phyloP scores from a whole-genome alignment of 345 rosid species.

The Diplotaxis tenuifolia region DNA sequence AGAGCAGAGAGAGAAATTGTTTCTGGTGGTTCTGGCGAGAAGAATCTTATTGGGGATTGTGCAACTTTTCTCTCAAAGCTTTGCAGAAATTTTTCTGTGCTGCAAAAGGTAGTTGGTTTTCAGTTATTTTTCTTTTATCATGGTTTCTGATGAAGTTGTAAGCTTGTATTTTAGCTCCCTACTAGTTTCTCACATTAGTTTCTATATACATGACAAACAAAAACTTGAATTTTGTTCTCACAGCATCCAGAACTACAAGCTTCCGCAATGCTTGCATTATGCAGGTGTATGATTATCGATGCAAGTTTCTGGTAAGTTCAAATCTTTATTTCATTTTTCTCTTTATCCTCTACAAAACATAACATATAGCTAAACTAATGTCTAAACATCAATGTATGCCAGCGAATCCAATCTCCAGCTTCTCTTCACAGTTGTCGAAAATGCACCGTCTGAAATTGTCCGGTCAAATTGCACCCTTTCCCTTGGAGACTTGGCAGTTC shows the following conservation, averaged over 20 bases:
- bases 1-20: slow-evolving; percentile 88
- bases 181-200: slow-evolving; percentile 11
- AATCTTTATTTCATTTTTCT: slow-evolving; percentile 20
- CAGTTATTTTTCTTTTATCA: not conserved
- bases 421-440: slow-evolving; percentile 93
- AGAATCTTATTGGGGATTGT: slow-evolving; percentile 73
- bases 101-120: slow-evolving; percentile 66
- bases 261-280: slow-evolving; percentile 92
- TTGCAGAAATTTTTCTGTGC: slow-evolving; percentile 74
- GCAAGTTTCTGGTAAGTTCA: slow-evolving; percentile 67
- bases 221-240: too few species aligned
- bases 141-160: slow-evolving; percentile 1
- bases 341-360: not conserved
- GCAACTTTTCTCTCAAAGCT: slow-evolving; percentile 85
- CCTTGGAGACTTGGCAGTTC: slow-evolving; percentile 96
- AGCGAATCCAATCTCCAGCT: slow-evolving; percentile 94
- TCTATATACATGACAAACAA: too few species aligned
- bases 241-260: slow-evolving; percentile 89
- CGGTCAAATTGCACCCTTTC: slow-evolving; percentile 94
- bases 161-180: slow-evolving; percentile 7
- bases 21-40: slow-evolving; percentile 56
- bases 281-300: slow-evolving; percentile 91
- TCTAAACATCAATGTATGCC: slow-evolving; percentile 37
- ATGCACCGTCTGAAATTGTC: slow-evolving; percentile 83
- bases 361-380: slow-evolving; percentile 10